Percentiles rank a stretch among this genome's conserved stretches.
phyloP scores from a whole-genome alignment of 2,329 filamentous ascomycete genomes.

The Rasamsonia emersonii region DNA sequence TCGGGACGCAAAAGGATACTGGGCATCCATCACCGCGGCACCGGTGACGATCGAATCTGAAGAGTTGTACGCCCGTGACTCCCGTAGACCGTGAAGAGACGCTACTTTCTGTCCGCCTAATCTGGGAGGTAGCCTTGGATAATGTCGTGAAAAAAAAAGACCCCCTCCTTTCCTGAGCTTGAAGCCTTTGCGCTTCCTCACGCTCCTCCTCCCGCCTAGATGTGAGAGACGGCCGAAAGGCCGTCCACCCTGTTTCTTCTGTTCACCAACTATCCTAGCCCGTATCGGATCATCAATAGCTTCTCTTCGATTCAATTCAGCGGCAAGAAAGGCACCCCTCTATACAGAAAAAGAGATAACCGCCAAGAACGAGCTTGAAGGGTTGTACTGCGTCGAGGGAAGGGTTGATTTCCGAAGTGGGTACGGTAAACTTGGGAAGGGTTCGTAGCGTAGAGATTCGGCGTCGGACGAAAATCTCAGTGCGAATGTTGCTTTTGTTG shows the following conservation, averaged over 20 bases:
- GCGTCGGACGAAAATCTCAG: no score
- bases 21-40: slow-evolving; percentile 48
- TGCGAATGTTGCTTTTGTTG: no score
- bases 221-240: slow-evolving; percentile 28
- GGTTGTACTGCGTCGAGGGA: no score
- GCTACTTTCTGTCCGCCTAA: neutral
- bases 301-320: no score
- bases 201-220: slow-evolving; percentile 21
- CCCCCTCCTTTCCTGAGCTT: neutral
- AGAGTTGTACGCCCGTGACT: neutral
- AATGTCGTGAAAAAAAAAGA: slow-evolving; percentile 2
- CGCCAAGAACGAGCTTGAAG: no score
- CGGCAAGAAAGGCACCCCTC: no score
- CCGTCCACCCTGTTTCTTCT: slow-evolving; percentile 23
- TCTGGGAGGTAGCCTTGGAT: neutral
- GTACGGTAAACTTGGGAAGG: no score
- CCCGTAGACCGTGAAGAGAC: neutral
- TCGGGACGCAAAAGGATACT: slow-evolving; percentile 55
- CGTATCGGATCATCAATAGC: no score
- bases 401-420: no score
- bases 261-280: slow-evolving; percentile 9
- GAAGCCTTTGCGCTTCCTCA: slow-evolving; percentile 12
- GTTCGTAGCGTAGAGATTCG: no score
- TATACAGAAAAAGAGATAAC: no score
- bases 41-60: neutral